Evolutionary conservation across 176 grass and related monocot genomes (phyloP).

Genomic region (Oryza brachyantha): DNA sequence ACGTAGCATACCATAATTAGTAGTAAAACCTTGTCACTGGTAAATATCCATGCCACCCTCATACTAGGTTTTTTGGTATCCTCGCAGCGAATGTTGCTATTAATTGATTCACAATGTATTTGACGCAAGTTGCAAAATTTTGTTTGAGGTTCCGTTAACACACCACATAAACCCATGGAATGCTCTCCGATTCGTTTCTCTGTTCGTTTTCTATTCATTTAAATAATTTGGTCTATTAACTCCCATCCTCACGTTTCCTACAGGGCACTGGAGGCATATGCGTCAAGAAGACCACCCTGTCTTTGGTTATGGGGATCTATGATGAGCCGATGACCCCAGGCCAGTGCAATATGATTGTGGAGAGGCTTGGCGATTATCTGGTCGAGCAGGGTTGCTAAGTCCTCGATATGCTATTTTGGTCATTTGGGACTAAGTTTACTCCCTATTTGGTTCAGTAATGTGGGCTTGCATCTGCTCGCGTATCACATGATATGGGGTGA

Average conservation of each 20-base stretch:
- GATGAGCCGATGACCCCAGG: slow-evolving; percentile 92
- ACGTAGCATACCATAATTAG: neutral
- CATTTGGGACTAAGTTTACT: slow-evolving; percentile 45
- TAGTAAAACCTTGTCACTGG: neutral
- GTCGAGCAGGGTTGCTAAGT: slow-evolving; percentile 60
- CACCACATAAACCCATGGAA: neutral
- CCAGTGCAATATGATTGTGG: slow-evolving; percentile 86
- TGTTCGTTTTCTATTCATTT: neutral
- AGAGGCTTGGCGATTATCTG: slow-evolving; percentile 95
- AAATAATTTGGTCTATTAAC: neutral
- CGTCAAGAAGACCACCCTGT: slow-evolving; percentile 64
- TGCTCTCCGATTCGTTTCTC: neutral
- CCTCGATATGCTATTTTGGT: slow-evolving; percentile 45
- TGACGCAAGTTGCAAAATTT: neutral
- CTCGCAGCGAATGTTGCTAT: neutral
- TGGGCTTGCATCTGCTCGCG: slow-evolving; percentile 40
- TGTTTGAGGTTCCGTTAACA: neutral
- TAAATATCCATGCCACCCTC: neutral
- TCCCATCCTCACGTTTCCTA: neutral
- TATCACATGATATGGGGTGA: slow-evolving; percentile 51
- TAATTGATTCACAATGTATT: neutral
- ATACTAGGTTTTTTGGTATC: neutral
- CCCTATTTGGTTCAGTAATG: slow-evolving; percentile 45
- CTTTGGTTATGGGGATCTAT: slow-evolving; percentile 77
- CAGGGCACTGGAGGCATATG: slow-evolving; percentile 71